A percentile compares a stretch with the other conserved stretches of the same genome.
phyloP scores from a whole-genome alignment of 352 stramenopile genomes.

The Pythium sukuiense region DNA sequence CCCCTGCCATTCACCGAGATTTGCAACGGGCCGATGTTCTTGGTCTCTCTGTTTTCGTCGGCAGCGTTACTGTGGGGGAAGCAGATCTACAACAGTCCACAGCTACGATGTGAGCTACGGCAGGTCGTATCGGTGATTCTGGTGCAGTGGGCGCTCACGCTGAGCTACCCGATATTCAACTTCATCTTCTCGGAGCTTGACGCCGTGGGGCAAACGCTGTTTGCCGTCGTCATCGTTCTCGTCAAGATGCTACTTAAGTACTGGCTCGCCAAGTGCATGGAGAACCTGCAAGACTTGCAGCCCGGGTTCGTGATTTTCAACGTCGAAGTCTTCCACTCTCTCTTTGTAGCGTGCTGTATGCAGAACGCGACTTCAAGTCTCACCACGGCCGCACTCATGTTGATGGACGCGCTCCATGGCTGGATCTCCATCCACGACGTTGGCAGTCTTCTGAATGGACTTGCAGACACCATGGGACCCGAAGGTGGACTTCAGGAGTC shows the following conservation, averaged over 20 bases:
- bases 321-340: constrained; percentile 6
- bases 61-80: not conserved
- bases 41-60: no score
- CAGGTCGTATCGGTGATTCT: not conserved
- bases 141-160: not conserved
- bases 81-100: not conserved
- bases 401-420: no score
- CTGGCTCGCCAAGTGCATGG: not conserved
- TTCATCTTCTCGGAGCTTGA: not conserved
- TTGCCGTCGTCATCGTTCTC: not conserved
- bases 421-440: no score
- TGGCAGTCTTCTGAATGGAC: no score
- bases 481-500: no score
- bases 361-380: not conserved
- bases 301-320: constrained; percentile 8
- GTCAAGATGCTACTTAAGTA: not conserved
- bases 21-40: no score
- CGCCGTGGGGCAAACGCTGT: not conserved
- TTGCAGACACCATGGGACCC: no score
- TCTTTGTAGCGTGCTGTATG: constrained; percentile 8
- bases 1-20: no score
- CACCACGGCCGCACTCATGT: not conserved
- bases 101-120: not conserved
- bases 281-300: not conserved
- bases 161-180: not conserved